A percentile compares a stretch with the other conserved stretches of the same genome.
Evolutionary conservation across 2,329 filamentous ascomycete genomes (phyloP).

Genomic region (Neonectria punicea): DNA sequence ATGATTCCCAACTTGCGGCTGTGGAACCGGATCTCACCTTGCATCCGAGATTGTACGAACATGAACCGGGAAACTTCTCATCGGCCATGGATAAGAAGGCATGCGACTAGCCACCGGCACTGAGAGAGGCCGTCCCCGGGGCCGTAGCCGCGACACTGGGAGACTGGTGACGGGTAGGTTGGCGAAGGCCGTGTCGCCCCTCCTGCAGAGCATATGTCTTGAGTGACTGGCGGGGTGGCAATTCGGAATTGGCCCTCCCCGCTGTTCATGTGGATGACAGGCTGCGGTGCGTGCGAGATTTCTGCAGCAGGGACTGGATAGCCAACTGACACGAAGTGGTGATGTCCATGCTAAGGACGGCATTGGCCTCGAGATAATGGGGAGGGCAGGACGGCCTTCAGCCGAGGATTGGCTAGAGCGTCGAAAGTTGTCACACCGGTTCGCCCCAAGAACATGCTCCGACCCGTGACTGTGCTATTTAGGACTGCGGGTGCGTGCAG

Average conservation of each 20-base stretch:
- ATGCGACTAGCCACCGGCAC: constrained; percentile 16
- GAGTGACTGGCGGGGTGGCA: neutral
- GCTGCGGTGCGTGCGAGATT: neutral
- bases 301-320: constrained; percentile 2
- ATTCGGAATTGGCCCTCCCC: neutral
- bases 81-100: neutral
- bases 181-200: constrained; percentile 11
- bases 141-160: constrained; percentile 18
- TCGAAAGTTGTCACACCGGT: constrained; percentile 10
- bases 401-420: neutral
- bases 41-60: constrained; percentile 17
- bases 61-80: neutral
- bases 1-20: constrained; percentile 18
- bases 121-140: neutral
- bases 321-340: neutral
- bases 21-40: constrained; percentile 10
- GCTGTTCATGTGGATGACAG: neutral
- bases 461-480: constrained; percentile 28
- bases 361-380: constrained; percentile 8
- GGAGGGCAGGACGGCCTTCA: neutral
- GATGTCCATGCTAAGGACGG: constrained; percentile 16
- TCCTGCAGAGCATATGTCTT: neutral
- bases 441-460: constrained; percentile 14
- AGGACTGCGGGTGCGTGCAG: constrained; percentile 25
- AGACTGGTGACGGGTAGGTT: constrained; percentile 6